These are phyloP conservation scores for Pseudoperonospora humuli DNA, from an alignment of 352 stramenopile species.

Conservation along the genomic window DNA sequence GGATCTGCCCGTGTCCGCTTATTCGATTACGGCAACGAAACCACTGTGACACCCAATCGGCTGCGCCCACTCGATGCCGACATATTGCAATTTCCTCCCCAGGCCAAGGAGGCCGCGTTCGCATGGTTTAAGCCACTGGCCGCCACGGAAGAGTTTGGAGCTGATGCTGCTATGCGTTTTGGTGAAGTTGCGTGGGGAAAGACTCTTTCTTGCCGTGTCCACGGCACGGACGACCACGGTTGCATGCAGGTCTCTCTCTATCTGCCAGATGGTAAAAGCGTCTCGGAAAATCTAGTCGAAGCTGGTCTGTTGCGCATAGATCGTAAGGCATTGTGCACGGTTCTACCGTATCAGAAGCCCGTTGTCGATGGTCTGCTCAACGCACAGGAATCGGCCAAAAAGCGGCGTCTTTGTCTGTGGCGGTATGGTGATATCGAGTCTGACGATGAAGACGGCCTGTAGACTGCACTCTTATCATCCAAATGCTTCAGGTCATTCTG, in stretches of 20 bases:
- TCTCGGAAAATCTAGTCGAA: slow-evolving; percentile 87
- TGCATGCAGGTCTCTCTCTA: slow-evolving; percentile 71
- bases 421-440: slow-evolving; percentile 96
- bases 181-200: slow-evolving; percentile 89
- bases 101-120: slow-evolving; percentile 80
- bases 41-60: slow-evolving; percentile 71
- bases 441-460: slow-evolving; percentile 79
- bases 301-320: slow-evolving; percentile 85
- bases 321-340: slow-evolving; percentile 63
- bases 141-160: slow-evolving; percentile 87
- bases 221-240: slow-evolving; percentile 64
- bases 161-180: slow-evolving; percentile 88
- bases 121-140: slow-evolving; percentile 80
- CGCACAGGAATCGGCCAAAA: slow-evolving; percentile 90
- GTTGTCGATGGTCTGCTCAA: slow-evolving; percentile 85
- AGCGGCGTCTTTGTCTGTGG: slow-evolving; percentile 91
- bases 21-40: slow-evolving; percentile 94
- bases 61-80: slow-evolving; percentile 88
- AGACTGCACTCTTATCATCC: slow-evolving; percentile 4
- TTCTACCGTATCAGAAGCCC: slow-evolving; percentile 61
- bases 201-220: slow-evolving; percentile 72
- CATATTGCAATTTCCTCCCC: slow-evolving; percentile 84
- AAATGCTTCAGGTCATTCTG: too few species aligned
- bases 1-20: slow-evolving; percentile 82
- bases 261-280: slow-evolving; percentile 60